phyloP scores from a whole-genome alignment of 176 grass and related monocot species.

The Oryza longistaminata region DNA sequence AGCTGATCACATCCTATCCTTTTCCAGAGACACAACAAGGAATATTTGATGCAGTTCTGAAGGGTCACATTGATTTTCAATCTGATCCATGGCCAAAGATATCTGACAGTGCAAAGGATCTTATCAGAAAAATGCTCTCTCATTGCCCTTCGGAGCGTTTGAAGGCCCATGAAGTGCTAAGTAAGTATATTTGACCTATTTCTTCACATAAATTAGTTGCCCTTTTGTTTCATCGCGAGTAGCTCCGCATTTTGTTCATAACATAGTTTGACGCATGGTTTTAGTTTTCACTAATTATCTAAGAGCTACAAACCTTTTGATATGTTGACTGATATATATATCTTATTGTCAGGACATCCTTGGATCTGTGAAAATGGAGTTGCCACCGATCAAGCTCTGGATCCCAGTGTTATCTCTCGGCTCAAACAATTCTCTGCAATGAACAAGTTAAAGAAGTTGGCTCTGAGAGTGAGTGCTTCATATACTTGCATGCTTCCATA shows the following conservation, averaged over 20 bases:
- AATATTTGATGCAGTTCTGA: constrained; percentile 94
- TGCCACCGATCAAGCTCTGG: constrained; percentile 59
- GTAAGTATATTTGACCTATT: constrained; percentile 49
- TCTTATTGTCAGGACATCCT: constrained; percentile 63
- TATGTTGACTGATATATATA: constrained; percentile 15
- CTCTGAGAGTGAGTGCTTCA: constrained; percentile 65
- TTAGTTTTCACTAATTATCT: neutral
- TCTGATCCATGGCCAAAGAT: constrained; percentile 80
- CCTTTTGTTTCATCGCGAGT: constrained; percentile 1
- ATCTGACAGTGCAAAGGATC: constrained; percentile 90
- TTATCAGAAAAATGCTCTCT: constrained; percentile 89
- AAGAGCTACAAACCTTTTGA: neutral
- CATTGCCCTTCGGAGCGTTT: constrained; percentile 70
- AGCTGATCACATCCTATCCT: constrained; percentile 16
- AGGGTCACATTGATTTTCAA: constrained; percentile 90
- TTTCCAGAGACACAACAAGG: constrained; percentile 73
- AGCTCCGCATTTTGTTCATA: neutral
- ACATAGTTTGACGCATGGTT: neutral
- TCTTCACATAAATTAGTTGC: neutral
- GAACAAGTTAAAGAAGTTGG: constrained; percentile 93
- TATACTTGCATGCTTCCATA: constrained; percentile 14
- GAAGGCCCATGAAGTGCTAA: constrained; percentile 90
- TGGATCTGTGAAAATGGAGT: constrained; percentile 89
- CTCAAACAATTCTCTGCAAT: constrained; percentile 87
- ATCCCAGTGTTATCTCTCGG: constrained; percentile 79